Conservation (phyloP, 2,329 filamentous ascomycete species). For the Trichophaea hybrida region DNA sequence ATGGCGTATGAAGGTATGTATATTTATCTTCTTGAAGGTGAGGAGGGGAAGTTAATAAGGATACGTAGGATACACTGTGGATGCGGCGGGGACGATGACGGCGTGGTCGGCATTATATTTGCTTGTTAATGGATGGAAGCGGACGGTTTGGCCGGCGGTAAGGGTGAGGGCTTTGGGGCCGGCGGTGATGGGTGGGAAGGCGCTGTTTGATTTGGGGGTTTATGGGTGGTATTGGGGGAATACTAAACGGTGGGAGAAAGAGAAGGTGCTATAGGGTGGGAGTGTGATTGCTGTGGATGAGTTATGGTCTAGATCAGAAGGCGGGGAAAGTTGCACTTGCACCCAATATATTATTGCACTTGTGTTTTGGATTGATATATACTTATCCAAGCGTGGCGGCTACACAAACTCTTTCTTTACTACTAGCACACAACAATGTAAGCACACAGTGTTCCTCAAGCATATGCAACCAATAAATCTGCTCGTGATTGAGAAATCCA, state of each 20-base stretch:
- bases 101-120: background rate
- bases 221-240: background rate
- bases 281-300: background rate
- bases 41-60: background rate
- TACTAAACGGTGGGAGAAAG: background rate
- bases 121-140: background rate
- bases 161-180: background rate
- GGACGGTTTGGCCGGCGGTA: background rate
- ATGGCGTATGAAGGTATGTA: background rate
- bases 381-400: too few relatives aligned
- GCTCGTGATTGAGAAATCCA: too few relatives aligned
- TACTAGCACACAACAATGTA: too few relatives aligned
- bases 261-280: background rate
- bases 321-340: too few relatives aligned
- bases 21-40: background rate
- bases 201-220: background rate
- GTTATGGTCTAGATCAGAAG: too few relatives aligned
- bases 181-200: background rate
- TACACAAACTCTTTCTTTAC: too few relatives aligned
- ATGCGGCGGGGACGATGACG: background rate
- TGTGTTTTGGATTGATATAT: too few relatives aligned
- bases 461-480: too few relatives aligned
- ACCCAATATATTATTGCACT: too few relatives aligned
- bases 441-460: too few relatives aligned
- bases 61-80: background rate